Percentiles rank a stretch among this genome's conserved stretches.
Evolutionary conservation across 2,329 filamentous ascomycete species (phyloP).

Genomic region (Apiospora saccharicola): DNA sequence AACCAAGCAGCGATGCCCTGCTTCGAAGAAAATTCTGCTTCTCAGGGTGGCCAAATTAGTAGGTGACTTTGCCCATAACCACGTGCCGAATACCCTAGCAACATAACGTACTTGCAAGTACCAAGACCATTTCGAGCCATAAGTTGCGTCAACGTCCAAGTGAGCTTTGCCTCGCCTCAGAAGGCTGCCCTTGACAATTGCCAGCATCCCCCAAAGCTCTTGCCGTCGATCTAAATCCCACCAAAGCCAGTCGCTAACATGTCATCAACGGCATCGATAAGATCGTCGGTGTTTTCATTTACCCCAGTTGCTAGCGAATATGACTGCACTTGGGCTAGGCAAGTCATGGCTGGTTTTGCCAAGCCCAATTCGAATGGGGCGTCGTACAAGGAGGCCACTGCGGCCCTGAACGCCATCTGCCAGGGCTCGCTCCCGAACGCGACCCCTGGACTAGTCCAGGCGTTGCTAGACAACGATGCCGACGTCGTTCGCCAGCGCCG

Average conservation of each 20-base stretch:
- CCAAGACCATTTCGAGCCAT: no score
- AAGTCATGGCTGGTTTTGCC: conserved; percentile 8
- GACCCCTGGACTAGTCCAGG: not conserved
- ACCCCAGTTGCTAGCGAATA: not conserved
- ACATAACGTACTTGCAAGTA: no score
- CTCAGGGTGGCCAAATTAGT: not conserved
- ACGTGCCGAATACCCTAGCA: not conserved
- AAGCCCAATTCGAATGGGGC: not conserved
- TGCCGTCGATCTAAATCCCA: not conserved
- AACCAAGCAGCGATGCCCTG: no score
- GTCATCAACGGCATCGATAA: not conserved
- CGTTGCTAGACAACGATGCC: conserved; percentile 7
- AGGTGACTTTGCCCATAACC: not conserved
- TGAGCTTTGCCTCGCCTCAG: no score
- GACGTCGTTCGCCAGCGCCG: conserved; percentile 9
- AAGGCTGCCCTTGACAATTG: not conserved
- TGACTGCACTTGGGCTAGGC: not conserved
- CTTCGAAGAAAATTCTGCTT: no score
- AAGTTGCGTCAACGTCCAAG: no score
- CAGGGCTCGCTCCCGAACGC: not conserved
- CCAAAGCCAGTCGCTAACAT: not conserved
- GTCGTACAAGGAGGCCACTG: conserved; percentile 22
- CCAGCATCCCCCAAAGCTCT: not conserved
- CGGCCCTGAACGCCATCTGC: not conserved
- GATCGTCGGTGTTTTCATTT: not conserved